A percentile compares a stretch with the other conserved stretches of the same genome.
These are phyloP conservation scores for Ophiostoma novo-ulmi DNA, from an alignment of 2,329 filamentous ascomycete genomes.

Conservation along the genomic window DNA sequence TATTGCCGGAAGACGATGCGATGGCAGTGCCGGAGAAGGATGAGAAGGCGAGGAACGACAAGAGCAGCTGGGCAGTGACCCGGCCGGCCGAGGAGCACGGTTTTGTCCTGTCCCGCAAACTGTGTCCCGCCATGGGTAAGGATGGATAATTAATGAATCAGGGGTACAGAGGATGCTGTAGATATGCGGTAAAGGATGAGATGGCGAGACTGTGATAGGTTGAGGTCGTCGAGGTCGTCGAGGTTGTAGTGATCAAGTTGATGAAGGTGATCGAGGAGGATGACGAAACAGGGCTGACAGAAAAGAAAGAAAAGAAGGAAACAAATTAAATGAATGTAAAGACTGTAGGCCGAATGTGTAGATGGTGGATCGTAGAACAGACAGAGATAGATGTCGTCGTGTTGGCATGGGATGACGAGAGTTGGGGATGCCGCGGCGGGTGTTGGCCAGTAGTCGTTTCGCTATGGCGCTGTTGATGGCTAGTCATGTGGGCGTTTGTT, in stretches of 20 bases:
- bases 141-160: not conserved
- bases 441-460: constrained; percentile 5
- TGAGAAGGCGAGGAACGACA: constrained; percentile 60
- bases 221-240: not conserved
- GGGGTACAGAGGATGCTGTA: not conserved
- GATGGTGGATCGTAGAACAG: not conserved
- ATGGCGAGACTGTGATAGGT: not conserved
- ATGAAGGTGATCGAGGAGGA: not conserved
- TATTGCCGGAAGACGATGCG: constrained; percentile 33
- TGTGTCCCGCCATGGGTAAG: constrained; percentile 28
- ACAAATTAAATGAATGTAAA: not conserved
- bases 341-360: not conserved
- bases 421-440: constrained; percentile 1
- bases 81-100: constrained; percentile 54
- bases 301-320: not conserved
- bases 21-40: constrained; percentile 37
- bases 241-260: not conserved
- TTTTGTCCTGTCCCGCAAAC: constrained; percentile 23
- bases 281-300: not conserved
- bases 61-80: constrained; percentile 58
- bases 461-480: constrained; percentile 8
- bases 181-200: not conserved
- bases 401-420: constrained; percentile 2
- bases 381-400: not conserved
- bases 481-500: constrained; percentile 24